Evolutionary conservation across 306 rosid species (phyloP).

Genomic region (Chamaecrista fasciculata): DNA sequence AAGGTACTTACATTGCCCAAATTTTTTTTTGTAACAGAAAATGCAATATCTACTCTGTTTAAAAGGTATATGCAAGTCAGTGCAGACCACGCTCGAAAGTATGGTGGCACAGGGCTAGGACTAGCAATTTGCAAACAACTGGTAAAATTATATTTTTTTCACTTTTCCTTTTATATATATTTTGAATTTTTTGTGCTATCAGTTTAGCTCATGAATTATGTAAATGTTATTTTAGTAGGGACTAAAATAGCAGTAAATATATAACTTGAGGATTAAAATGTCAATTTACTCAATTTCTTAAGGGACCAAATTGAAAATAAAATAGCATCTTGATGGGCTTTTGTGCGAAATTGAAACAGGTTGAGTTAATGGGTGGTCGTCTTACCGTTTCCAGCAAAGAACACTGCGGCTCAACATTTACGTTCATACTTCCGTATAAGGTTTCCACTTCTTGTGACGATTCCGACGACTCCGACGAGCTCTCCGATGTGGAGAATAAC

Average conservation of each 20-base stretch:
- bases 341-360: constrained; percentile 42
- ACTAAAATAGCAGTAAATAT: too few species aligned
- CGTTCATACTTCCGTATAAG: constrained; percentile 71
- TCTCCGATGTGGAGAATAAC: constrained; percentile 47
- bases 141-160: constrained; percentile 41
- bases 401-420: constrained; percentile 72
- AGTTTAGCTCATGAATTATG: too few species aligned
- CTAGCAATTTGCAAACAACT: constrained; percentile 89
- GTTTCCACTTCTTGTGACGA: constrained; percentile 52
- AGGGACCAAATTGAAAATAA: neutral
- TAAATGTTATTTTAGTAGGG: too few species aligned
- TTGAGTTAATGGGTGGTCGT: constrained; percentile 81
- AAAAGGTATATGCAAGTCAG: constrained; percentile 91
- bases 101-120: constrained; percentile 90
- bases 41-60: constrained; percentile 67
- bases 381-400: constrained; percentile 79
- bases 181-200: neutral
- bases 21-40: constrained; percentile 46
- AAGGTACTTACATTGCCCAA: constrained; percentile 7
- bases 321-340: neutral
- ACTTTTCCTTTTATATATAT: too few species aligned
- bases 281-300: too few species aligned
- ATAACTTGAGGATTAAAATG: too few species aligned
- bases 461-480: constrained; percentile 68
- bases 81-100: constrained; percentile 78